phyloP scores from a whole-genome alignment of 2,329 filamentous ascomycete genomes.

The Paraphoma sp. region DNA sequence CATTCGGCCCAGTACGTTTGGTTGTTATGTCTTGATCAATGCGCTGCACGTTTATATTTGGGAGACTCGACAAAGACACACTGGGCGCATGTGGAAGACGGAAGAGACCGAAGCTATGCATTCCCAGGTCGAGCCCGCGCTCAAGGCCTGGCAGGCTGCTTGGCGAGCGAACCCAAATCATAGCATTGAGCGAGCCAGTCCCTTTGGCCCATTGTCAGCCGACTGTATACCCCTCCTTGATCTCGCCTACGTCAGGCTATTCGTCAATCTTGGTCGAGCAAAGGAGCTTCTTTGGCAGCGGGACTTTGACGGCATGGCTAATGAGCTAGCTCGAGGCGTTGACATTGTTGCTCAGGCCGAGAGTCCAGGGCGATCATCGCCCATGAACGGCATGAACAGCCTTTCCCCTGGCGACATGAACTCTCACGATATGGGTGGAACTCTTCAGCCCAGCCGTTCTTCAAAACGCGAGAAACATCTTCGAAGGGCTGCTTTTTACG shows the following conservation, averaged over 20 bases:
- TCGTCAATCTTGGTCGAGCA: conserved; percentile 88
- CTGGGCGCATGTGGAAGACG: conserved; percentile 86
- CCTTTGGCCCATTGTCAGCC: conserved; percentile 83
- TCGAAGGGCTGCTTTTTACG: conserved; percentile 93
- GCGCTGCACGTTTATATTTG: conserved; percentile 98
- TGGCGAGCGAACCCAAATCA: conserved; percentile 89
- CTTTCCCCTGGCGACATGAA: conserved; percentile 31
- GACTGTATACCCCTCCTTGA: conserved; percentile 92
- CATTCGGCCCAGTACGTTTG: conserved; percentile 85
- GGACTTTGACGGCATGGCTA: conserved; percentile 89
- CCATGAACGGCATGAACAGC: conserved; percentile 37
- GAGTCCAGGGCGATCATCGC: conserved; percentile 56
- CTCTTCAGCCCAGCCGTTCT: conserved; percentile 52
- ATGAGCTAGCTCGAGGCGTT: conserved; percentile 79
- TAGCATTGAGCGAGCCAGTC: conserved; percentile 83
- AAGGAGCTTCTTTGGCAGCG: conserved; percentile 95
- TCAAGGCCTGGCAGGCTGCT: conserved; percentile 92
- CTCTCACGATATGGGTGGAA: conserved; percentile 34
- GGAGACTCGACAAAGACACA: conserved; percentile 91
- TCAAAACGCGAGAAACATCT: conserved; percentile 85
- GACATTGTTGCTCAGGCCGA: conserved; percentile 79
- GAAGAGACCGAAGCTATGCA: conserved; percentile 97
- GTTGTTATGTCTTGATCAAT: conserved; percentile 89
- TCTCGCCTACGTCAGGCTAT: conserved; percentile 88
- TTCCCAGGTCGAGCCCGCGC: conserved; percentile 88